phyloP scores from a whole-genome alignment of 177 flowering plant species.

The Telopea speciosissima region DNA sequence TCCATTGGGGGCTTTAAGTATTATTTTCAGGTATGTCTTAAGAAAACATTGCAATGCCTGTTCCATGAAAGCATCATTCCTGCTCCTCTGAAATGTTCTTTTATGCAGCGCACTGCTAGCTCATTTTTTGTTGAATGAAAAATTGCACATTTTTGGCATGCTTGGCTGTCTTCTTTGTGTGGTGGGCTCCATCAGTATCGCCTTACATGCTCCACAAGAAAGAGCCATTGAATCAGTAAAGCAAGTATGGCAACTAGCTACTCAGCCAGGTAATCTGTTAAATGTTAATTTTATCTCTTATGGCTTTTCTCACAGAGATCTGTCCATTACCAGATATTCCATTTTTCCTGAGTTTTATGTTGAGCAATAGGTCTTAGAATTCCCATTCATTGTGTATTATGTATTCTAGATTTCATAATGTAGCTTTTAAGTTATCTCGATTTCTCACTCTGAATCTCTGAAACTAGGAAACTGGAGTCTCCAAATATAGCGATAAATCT shows the following conservation, averaged over 20 bases:
- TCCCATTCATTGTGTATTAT: neutral
- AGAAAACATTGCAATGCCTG: neutral
- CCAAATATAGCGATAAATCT: too few species aligned
- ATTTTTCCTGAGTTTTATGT: neutral
- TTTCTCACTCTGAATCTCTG: neutral
- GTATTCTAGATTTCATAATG: neutral
- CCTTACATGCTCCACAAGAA: slow-evolving; percentile 88
- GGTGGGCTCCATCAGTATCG: slow-evolving; percentile 79
- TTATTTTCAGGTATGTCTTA: slow-evolving; percentile 73
- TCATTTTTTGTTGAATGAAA: slow-evolving; percentile 78
- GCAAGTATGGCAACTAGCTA: slow-evolving; percentile 86
- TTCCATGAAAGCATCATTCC: neutral
- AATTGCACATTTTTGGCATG: slow-evolving; percentile 70
- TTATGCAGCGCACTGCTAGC: slow-evolving; percentile 88
- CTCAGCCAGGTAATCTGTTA: slow-evolving; percentile 62
- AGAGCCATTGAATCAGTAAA: slow-evolving; percentile 61
- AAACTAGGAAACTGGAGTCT: neutral
- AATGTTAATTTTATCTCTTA: neutral
- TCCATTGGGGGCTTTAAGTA: slow-evolving; percentile 91
- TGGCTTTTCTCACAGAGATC: neutral
- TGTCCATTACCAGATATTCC: neutral
- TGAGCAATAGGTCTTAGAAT: neutral
- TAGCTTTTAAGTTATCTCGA: neutral
- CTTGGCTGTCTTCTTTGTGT: slow-evolving; percentile 83
- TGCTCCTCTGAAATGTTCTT: slow-evolving; percentile 13